Evolutionary conservation across 140 eudicot species (phyloP), one percentile per base, ranked within the genome.

Genomic region (Cichorium intybus): DNA sequence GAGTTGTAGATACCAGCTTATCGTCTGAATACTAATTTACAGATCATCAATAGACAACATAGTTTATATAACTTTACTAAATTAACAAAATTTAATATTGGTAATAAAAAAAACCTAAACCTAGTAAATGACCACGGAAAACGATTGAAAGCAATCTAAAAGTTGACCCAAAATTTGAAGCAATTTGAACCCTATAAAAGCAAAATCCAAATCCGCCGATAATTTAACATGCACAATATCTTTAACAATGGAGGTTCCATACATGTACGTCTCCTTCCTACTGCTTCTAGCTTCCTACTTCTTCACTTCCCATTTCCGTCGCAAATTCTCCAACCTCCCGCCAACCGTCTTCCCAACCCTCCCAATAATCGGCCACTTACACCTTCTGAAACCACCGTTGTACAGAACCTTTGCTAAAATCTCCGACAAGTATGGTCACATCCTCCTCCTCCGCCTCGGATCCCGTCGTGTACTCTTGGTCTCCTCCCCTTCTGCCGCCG

Each of bases 361-460:
- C 15, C 82, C 77, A 0, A 8, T 77, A 6, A 24, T 70, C 33
- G 78, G 77, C 46, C 69, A 33, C 20, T 53, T 9, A 49, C 59
- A 58, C 15, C 72, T 56, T 1, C 62, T 27, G 2, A 64, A 71
- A 52, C 10, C 34, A 28, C 95, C 91, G 0, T 46, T 78, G 58
- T 79, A 87, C 57, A 53, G 69, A 5, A 46, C 77, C 69, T 41
- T 88, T 0, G 56, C 78, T 47, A 46, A 75, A n/a, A 16, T 85
- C 53, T 82, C 96, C 9, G 8, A 21, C 35, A 52, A 56, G 8
- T 21, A 75, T n/a, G 87, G 94, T 14, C 85, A 85, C 0, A 14
- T 85, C 11, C 56, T 75, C 20, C 34, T 45, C 29, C 94, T 88
- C 26, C 70, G 31, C 0, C 54, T 88, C n/a, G 96, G 96, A 0